These are phyloP conservation scores for Pythium insidiosum DNA, from an alignment of 352 stramenopile species.

Conservation along the genomic window DNA sequence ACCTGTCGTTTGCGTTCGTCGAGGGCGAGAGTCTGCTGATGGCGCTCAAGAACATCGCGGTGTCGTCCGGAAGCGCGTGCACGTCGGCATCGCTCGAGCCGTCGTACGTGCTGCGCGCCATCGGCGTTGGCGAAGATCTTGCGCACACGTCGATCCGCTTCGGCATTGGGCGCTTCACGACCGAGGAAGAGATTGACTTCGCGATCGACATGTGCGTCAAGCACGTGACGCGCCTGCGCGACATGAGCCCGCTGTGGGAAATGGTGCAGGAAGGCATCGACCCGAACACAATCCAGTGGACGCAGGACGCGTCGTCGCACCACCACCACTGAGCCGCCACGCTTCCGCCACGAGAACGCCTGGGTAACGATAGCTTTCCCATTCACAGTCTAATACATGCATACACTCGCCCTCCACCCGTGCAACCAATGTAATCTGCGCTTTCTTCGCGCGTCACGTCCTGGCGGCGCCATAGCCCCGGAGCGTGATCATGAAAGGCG, in stretches of 20 bases:
- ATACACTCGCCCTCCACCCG: too few relatives aligned
- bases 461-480: too few relatives aligned
- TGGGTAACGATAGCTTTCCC: too few relatives aligned
- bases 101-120: constrained; percentile 97
- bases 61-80: constrained; percentile 95
- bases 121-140: constrained; percentile 98
- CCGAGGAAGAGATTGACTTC: constrained; percentile 97
- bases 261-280: constrained; percentile 99
- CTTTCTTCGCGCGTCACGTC: too few relatives aligned
- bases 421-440: too few relatives aligned
- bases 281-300: constrained; percentile 99
- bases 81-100: constrained; percentile 97
- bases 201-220: constrained; percentile 91
- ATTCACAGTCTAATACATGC: too few relatives aligned
- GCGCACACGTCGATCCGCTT: constrained; percentile 98
- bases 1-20: constrained; percentile 99
- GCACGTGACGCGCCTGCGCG: constrained; percentile 94
- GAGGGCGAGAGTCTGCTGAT: constrained; percentile 99
- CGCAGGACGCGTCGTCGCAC: constrained; percentile 88
- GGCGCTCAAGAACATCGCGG: constrained; percentile 98
- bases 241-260: constrained; percentile 99
- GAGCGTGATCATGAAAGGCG: too few relatives aligned
- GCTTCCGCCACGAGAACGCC: too few relatives aligned
- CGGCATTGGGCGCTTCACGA: constrained; percentile 97
- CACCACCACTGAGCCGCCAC: constrained; percentile 28